phyloP scores from a whole-genome alignment of 768 basidiomycete species.

The Piloderma croceum region DNA sequence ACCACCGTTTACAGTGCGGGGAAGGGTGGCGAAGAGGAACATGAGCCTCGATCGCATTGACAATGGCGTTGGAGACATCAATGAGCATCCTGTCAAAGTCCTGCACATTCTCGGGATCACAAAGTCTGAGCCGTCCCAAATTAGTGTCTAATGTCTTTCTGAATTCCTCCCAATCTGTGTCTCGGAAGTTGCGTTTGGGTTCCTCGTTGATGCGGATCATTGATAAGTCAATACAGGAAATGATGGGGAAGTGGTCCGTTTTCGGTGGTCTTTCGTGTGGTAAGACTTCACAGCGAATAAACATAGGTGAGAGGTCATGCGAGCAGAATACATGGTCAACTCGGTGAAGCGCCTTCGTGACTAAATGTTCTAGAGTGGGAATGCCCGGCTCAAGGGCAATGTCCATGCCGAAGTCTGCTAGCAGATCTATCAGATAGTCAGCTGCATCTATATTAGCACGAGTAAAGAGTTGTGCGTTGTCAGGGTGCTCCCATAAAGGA shows the following conservation, averaged over 20 bases:
- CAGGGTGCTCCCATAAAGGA: slow-evolving; percentile 31
- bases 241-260: slow-evolving; percentile 15
- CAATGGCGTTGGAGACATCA: background rate
- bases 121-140: background rate
- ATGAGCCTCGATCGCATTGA: background rate
- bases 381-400: background rate
- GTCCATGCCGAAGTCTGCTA: slow-evolving; percentile 2
- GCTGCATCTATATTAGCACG: slow-evolving; percentile 4
- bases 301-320: fast-evolving
- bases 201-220: fast-evolving
- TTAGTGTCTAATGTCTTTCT: background rate
- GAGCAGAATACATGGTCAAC: slow-evolving; percentile 14
- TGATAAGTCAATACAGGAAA: background rate
- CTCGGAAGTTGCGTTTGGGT: slow-evolving; percentile 1
- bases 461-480: slow-evolving; percentile 25
- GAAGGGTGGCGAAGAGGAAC: background rate
- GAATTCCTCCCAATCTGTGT: slow-evolving; percentile 9
- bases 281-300: background rate
- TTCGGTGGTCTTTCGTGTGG: fast-evolving
- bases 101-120: background rate
- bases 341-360: background rate
- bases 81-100: background rate
- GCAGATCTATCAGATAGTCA: background rate
- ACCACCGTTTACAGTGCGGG: background rate
- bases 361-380: background rate